Evolutionary conservation across 306 rosid species (phyloP).

Genomic region (Comarum palustre): DNA sequence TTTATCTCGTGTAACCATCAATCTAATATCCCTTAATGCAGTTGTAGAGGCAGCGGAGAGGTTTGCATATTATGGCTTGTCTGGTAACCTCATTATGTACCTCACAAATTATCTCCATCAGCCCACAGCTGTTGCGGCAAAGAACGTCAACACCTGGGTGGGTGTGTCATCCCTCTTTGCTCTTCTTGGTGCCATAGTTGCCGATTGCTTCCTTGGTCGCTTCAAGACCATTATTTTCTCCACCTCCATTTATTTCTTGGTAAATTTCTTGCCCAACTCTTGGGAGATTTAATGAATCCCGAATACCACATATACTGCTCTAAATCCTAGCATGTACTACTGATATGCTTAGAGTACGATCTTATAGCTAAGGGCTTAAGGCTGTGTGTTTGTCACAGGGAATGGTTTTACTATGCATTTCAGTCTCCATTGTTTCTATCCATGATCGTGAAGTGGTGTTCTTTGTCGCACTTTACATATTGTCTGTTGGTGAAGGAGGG

Average conservation of each 20-base stretch:
- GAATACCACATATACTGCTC: too few relatives aligned
- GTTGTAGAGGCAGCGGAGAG: slow-evolving; percentile 43
- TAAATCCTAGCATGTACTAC: too few relatives aligned
- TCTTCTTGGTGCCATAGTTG: slow-evolving; percentile 51
- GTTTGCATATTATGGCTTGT: slow-evolving; percentile 34
- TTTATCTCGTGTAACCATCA: too few relatives aligned
- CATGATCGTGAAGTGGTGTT: slow-evolving; percentile 25
- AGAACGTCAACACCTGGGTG: slow-evolving; percentile 58
- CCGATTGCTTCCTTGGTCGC: slow-evolving; percentile 57
- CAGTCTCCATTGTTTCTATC: slow-evolving; percentile 34
- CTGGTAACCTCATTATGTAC: slow-evolving; percentile 28
- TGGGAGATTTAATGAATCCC: too few relatives aligned
- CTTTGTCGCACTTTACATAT: slow-evolving; percentile 48
- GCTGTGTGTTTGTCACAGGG: slow-evolving; percentile 30
- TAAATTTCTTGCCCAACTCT: slow-evolving; percentile 6
- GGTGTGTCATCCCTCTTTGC: slow-evolving; percentile 52
- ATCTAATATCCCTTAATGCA: neutral
- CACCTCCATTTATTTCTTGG: slow-evolving; percentile 44
- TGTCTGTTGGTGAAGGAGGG: slow-evolving; percentile 67
- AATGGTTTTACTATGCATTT: slow-evolving; percentile 49
- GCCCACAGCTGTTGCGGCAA: slow-evolving; percentile 38
- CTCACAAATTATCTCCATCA: slow-evolving; percentile 39
- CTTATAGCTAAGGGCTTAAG: too few relatives aligned
- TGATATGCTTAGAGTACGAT: too few relatives aligned
- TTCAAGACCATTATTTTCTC: slow-evolving; percentile 53